Base-by-base conservation (phyloP, 768 basidiomycete genomes). In the Calocybe indica region DNA sequence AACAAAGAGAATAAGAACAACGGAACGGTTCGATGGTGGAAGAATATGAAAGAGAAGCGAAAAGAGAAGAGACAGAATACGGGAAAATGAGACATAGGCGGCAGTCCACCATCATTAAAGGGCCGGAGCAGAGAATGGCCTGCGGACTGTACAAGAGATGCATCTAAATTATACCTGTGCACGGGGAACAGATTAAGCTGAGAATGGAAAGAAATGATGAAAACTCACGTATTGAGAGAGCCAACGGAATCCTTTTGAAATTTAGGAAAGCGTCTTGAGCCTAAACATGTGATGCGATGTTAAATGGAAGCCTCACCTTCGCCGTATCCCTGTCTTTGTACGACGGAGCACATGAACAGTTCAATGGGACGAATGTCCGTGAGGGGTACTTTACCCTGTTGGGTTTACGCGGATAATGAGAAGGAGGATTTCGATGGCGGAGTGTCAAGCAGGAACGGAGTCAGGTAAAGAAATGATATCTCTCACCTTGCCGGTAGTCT, bases 321-420 rank as follows among this genome's bases (percentile, higher is more conserved):
- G 51, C 93, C 95, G 65, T 99, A 98, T 43, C 95, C 95, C 68
- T 96, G 93, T 66, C 95, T 80, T 79, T 95, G 92, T 47, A 99
- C 96, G 48, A 99, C 96, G 10, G 96, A 98, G 75, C 94, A 97
- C 96, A 99, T 99, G 83, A 97, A 99, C 57, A 98, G 79, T 64
- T 99, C 96, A 66, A 99, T 97, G 12, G 96, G 96, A 51, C 96
- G 83, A 57, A 98, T 98, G 66, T 97, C 95, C 57, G 75, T 88
- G 62, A 99, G 80, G 51, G 93, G 95, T 35, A 96, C 90, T 68
- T 98, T 98, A 64, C 96, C 96, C 94, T 96, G 56, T 11, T n/a
- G 32, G 36, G 22, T 42, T 30, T 14, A 13, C 29, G 28, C 31
- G 42, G 36, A 31, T 3, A 37, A 22, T 15, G n/a, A 62, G 41